These are phyloP conservation scores for Aspergillus bridgeri DNA, from an alignment of 495 filamentous ascomycete genomes.

Conservation along the genomic window DNA sequence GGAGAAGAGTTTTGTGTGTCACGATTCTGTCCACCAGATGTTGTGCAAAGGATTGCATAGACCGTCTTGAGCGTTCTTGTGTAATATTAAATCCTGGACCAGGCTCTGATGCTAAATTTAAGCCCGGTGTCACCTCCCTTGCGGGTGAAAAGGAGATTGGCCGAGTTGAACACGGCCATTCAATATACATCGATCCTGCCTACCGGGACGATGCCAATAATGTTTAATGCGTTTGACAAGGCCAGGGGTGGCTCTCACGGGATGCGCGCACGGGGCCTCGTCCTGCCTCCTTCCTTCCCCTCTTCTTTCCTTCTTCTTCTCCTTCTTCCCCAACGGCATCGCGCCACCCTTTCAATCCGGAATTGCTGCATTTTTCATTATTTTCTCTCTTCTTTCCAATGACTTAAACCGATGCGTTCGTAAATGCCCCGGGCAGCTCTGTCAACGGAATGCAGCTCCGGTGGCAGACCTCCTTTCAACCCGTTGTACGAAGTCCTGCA, in stretches of 20 bases:
- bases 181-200: too few relatives aligned
- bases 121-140: too few relatives aligned
- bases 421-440: neutral
- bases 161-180: too few relatives aligned
- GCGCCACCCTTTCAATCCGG: neutral
- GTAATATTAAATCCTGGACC: neutral
- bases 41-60: neutral
- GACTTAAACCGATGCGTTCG: neutral
- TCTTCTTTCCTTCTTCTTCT: neutral
- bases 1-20: too few relatives aligned
- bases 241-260: neutral
- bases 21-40: too few relatives aligned
- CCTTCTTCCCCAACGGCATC: neutral
- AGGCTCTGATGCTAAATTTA: too few relatives aligned
- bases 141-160: too few relatives aligned
- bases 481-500: slow-evolving; percentile 3
- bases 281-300: neutral
- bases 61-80: neutral
- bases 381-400: neutral
- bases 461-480: slow-evolving; percentile 3
- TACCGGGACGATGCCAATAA: too few relatives aligned
- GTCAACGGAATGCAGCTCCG: slow-evolving; percentile 5
- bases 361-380: neutral
- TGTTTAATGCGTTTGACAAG: too few relatives aligned
- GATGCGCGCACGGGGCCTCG: neutral